Percentiles rank a stretch among this genome's conserved stretches.
These are phyloP conservation scores for Fusarium azukiicola DNA, from an alignment of 2,329 filamentous ascomycete species.

Conservation along the genomic window DNA sequence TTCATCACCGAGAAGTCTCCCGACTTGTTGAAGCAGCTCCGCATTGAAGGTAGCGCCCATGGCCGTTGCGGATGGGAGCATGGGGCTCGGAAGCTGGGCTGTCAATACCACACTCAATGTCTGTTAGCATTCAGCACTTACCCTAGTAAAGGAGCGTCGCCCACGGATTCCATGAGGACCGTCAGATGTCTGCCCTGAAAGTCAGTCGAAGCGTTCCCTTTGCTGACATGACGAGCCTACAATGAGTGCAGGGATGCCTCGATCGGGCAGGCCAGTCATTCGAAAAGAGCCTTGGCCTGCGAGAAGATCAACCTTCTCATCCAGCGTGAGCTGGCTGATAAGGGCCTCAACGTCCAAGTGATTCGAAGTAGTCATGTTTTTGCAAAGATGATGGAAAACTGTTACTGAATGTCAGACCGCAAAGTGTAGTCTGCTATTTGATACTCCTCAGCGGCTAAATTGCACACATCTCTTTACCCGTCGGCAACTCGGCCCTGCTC, in stretches of 20 bases:
- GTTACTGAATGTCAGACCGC: background rate
- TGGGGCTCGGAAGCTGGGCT: conserved; percentile 63
- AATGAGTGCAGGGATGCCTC: conserved; percentile 45
- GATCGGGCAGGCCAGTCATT: conserved; percentile 36
- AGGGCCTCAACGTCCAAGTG: conserved; percentile 41
- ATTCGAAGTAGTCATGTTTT: conserved; percentile 22
- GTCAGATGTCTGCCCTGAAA: conserved; percentile 41
- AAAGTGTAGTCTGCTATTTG: background rate
- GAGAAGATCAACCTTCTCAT: conserved; percentile 48
- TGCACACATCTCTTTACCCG: conserved; percentile 32
- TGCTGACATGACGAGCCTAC: conserved; percentile 13
- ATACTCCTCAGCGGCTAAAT: conserved; percentile 16
- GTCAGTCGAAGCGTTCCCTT: background rate
- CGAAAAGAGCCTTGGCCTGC: conserved; percentile 49
- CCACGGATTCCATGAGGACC: conserved; percentile 51
- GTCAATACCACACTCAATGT: background rate
- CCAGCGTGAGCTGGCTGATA: conserved; percentile 42
- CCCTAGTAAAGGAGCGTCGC: conserved; percentile 45
- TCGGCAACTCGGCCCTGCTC: conserved; percentile 43
- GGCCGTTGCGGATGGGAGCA: conserved; percentile 54
- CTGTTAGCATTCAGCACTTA: conserved; percentile 20
- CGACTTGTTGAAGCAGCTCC: conserved; percentile 77
- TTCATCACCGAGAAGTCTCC: conserved; percentile 77
- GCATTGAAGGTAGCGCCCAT: conserved; percentile 82
- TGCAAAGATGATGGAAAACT: background rate